Evolutionary conservation across 2,329 filamentous ascomycete genomes (phyloP).

Genomic region (Ophiostoma australiae): DNA sequence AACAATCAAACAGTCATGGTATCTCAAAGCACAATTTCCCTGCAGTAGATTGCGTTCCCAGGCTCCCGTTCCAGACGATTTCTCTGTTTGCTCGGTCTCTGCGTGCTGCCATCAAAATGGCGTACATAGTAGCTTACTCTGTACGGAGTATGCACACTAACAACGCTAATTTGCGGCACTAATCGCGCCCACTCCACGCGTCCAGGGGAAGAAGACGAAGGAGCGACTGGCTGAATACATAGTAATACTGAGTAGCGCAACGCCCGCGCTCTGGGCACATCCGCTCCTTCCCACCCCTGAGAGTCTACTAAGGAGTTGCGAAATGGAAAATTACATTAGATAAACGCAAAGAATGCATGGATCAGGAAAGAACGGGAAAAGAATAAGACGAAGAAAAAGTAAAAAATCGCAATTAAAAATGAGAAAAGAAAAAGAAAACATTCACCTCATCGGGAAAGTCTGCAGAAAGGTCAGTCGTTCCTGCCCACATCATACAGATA

Average conservation of each 20-base stretch:
- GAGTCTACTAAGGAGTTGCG: conserved; percentile 21
- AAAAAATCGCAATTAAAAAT: conserved; percentile 3
- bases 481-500: conserved; percentile 13
- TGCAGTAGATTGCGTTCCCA: conserved; percentile 17
- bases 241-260: conserved; percentile 11
- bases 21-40: neutral
- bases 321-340: conserved; percentile 16
- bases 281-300: conserved; percentile 25
- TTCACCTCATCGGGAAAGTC: conserved; percentile 9
- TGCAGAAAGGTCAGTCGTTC: neutral
- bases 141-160: conserved; percentile 6
- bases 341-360: conserved; percentile 14
- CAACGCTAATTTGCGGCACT: conserved; percentile 17
- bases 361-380: conserved; percentile 22
- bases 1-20: neutral
- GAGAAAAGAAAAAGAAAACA: neutral
- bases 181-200: conserved; percentile 21
- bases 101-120: neutral
- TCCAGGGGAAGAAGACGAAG: conserved; percentile 5
- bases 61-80: conserved; percentile 19
- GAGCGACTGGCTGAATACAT: conserved; percentile 9
- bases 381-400: conserved; percentile 13
- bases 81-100: neutral
- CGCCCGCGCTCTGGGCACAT: conserved; percentile 9
- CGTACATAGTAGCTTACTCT: too few species aligned